A percentile compares a stretch with the other conserved stretches of the same genome.
Conservation (phyloP, 495 filamentous ascomycete species). For the Annulohypoxylon nitens region DNA sequence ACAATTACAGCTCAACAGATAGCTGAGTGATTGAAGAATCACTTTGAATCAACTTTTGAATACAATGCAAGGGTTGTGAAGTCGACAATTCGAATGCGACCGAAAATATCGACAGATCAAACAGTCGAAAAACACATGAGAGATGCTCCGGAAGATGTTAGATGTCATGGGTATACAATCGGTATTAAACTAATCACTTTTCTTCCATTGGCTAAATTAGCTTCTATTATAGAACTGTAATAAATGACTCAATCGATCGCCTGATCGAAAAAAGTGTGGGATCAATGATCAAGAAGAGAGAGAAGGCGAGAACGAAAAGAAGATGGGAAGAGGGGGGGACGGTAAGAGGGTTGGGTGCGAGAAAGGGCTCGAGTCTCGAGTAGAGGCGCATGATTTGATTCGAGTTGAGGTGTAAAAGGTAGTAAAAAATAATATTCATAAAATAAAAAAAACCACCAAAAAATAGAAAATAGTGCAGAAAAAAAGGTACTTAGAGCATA, state of each 20-base stretch:
- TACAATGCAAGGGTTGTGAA: slow-evolving; percentile 52
- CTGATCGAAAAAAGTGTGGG: slow-evolving; percentile 43
- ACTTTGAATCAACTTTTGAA: slow-evolving; percentile 24
- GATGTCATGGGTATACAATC: slow-evolving; percentile 34
- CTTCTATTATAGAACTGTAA: slow-evolving; percentile 37
- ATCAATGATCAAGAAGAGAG: slow-evolving; percentile 50
- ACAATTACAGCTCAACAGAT: slow-evolving; percentile 42
- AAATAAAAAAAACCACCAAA: slow-evolving; percentile 43
- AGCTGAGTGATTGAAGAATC: slow-evolving; percentile 45
- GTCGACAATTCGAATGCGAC: slow-evolving; percentile 54
- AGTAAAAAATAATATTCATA: slow-evolving; percentile 3
- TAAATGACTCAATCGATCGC: slow-evolving; percentile 49
- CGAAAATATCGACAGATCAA: slow-evolving; percentile 41
- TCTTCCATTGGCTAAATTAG: slow-evolving; percentile 35
- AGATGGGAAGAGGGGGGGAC: slow-evolving; percentile 46
- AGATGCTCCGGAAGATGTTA: slow-evolving; percentile 8
- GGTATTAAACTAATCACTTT: slow-evolving; percentile 41
- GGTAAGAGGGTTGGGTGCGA: slow-evolving; percentile 45
- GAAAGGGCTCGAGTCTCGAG: slow-evolving; percentile 56
- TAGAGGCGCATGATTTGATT: slow-evolving; percentile 53
- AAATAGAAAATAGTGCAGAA: slow-evolving; percentile 10
- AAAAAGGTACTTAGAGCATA: slow-evolving; percentile 55
- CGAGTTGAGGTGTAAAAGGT: slow-evolving; percentile 39
- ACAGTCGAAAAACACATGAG: slow-evolving; percentile 45
- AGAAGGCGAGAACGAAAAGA: slow-evolving; percentile 54